Evolutionary conservation across 495 filamentous ascomycete species (phyloP).

Genomic region (Penicillium samsonianum): DNA sequence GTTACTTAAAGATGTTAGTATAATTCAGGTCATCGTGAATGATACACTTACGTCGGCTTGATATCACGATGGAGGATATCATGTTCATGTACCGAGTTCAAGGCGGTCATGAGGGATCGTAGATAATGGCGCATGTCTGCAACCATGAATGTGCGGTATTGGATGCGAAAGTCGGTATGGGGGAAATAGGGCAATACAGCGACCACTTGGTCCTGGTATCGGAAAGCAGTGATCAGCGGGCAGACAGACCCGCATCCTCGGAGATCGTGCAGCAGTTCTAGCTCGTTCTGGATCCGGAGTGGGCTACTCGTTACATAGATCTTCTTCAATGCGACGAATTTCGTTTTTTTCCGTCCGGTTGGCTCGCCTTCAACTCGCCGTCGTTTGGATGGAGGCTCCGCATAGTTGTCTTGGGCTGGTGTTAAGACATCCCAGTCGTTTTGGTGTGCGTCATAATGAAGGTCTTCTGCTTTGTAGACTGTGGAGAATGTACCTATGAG

Average conservation of each 20-base stretch:
- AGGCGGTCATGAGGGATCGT: conserved; percentile 79
- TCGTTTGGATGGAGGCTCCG: conserved; percentile 58
- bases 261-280: conserved; percentile 92
- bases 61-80: conserved; percentile 94
- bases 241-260: conserved; percentile 80
- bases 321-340: conserved; percentile 96
- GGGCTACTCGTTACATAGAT: conserved; percentile 98
- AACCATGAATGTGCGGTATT: conserved; percentile 85
- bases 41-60: conserved; percentile 75
- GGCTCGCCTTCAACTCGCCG: conserved; percentile 40
- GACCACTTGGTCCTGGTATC: conserved; percentile 90
- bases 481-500: conserved; percentile 88
- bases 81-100: conserved; percentile 77
- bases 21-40: not conserved
- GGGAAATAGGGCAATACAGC: conserved; percentile 93
- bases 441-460: conserved; percentile 78
- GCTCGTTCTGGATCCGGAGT: conserved; percentile 89
- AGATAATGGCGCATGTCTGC: conserved; percentile 87
- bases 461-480: conserved; percentile 97
- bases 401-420: conserved; percentile 62
- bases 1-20: conserved; percentile 55
- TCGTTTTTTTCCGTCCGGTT: conserved; percentile 48
- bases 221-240: conserved; percentile 93
- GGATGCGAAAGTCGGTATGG: conserved; percentile 93
- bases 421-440: conserved; percentile 80